These are phyloP conservation scores for Priceomyces carsonii DNA, from an alignment of 805 yeast genomes.

Conservation along the genomic window DNA sequence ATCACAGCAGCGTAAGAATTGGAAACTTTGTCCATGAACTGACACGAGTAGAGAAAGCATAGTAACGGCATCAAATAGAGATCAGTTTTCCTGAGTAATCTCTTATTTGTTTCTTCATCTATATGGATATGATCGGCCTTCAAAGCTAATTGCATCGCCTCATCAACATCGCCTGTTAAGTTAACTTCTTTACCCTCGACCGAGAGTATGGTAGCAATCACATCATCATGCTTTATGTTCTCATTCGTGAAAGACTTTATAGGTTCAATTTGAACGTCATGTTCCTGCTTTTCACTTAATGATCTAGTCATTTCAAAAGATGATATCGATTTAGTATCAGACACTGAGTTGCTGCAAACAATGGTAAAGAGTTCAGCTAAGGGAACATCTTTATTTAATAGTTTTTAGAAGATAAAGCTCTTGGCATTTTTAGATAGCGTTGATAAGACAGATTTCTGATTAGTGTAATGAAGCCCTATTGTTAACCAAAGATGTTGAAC, in stretches of 20 bases:
- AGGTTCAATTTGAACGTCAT: slow-evolving; percentile 2
- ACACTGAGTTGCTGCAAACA: too few relatives aligned
- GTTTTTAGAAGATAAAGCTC: too few relatives aligned
- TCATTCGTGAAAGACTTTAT: slow-evolving; percentile 7
- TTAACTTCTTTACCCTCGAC: slow-evolving; percentile 23
- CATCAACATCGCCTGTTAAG: slow-evolving; percentile 38
- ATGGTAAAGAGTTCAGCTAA: too few relatives aligned
- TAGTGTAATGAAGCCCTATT: too few relatives aligned
- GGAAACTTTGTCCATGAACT: slow-evolving; percentile 40
- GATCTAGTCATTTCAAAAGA: too few relatives aligned
- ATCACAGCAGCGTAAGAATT: slow-evolving; percentile 39
- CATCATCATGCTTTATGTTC: slow-evolving; percentile 4
- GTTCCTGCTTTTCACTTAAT: too few relatives aligned
- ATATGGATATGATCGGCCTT: slow-evolving; percentile 14
- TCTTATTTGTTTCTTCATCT: slow-evolving; percentile 16
- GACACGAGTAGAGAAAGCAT: slow-evolving; percentile 25
- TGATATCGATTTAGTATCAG: too few relatives aligned
- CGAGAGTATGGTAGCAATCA: slow-evolving; percentile 13
- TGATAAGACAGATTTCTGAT: too few relatives aligned
- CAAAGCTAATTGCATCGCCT: slow-evolving; percentile 36
- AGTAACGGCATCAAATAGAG: slow-evolving; percentile 25
- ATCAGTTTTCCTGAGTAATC: slow-evolving; percentile 25
- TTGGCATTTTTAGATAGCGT: too few relatives aligned
- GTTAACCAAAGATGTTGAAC: too few relatives aligned
- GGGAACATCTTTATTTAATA: too few relatives aligned